Conservation (phyloP, 2,329 filamentous ascomycete genomes). For the Dothistroma pini region DNA sequence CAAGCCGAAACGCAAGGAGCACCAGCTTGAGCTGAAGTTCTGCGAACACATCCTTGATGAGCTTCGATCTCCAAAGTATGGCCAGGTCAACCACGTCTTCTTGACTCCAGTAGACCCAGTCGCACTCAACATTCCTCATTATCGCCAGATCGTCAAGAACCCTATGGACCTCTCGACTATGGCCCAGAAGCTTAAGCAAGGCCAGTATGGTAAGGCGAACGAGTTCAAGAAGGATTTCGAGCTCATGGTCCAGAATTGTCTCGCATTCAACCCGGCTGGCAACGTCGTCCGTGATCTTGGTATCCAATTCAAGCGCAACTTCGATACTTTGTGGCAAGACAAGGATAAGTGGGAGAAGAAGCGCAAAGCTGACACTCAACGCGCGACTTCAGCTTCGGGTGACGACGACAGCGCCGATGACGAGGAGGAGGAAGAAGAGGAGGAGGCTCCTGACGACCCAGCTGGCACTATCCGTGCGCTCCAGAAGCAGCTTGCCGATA, state of each 20-base stretch:
- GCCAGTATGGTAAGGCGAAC: conserved; percentile 75
- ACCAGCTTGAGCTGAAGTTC: conserved; percentile 83
- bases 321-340: conserved; percentile 69
- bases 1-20: conserved; percentile 87
- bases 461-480: conserved; percentile 63
- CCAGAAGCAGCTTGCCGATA: conserved; percentile 59
- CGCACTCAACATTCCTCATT: conserved; percentile 86
- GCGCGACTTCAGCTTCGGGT: conserved; percentile 61
- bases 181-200: conserved; percentile 67
- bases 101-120: conserved; percentile 85
- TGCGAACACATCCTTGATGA: conserved; percentile 78
- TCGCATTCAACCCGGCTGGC: conserved; percentile 79
- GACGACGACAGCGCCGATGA: conserved; percentile 70
- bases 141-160: conserved; percentile 90
- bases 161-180: conserved; percentile 95
- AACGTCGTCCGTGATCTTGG: conserved; percentile 72
- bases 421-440: conserved; percentile 57
- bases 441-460: conserved; percentile 41
- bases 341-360: conserved; percentile 79
- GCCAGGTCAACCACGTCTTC: conserved; percentile 67
- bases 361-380: conserved; percentile 64
- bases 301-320: conserved; percentile 68
- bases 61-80: conserved; percentile 70
- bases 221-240: conserved; percentile 82
- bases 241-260: conserved; percentile 85